A percentile compares a stretch with the other conserved stretches of the same genome.
phyloP scores from a whole-genome alignment of 2,329 filamentous ascomycete species.

The Scedosporium apiospermum region DNA sequence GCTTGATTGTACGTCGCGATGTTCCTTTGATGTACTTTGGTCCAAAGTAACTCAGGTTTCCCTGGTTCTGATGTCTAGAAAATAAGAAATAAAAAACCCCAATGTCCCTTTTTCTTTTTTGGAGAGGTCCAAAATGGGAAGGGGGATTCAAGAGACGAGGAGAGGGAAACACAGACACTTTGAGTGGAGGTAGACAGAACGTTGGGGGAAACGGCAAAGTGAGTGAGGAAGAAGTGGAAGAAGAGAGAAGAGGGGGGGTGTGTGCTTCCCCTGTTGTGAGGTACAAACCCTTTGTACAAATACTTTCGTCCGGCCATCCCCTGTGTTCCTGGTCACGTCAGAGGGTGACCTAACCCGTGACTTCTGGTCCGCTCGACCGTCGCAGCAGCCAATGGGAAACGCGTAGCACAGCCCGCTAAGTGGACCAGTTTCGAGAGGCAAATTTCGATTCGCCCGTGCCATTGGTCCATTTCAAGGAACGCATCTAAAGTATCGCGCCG shows the following conservation, averaged over 20 bases:
- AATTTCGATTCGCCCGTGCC: neutral
- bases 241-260: conserved; percentile 6
- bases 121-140: conserved; percentile 1
- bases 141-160: neutral
- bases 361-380: conserved; percentile 1
- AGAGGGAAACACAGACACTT: conserved; percentile 6
- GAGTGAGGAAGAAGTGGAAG: neutral
- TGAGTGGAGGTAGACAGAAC: conserved; percentile 2
- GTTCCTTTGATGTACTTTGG: conserved; percentile 3
- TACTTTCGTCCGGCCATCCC: neutral
- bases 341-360: conserved; percentile 3
- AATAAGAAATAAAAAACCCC: neutral
- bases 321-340: conserved; percentile 6
- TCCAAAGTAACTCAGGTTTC: conserved; percentile 1
- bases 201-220: conserved; percentile 1
- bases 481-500: conserved; percentile 3
- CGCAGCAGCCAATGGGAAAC: neutral
- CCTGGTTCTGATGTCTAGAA: neutral
- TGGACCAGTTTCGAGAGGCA: conserved; percentile 2
- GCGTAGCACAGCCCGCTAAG: conserved; percentile 3
- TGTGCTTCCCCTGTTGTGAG: conserved; percentile 2
- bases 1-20: neutral
- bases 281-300: conserved; percentile 7
- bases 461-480: neutral
- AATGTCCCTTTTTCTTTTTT: conserved; percentile 5